phyloP scores from a whole-genome alignment of 768 basidiomycete species.

The Crepidotus variabilis region DNA sequence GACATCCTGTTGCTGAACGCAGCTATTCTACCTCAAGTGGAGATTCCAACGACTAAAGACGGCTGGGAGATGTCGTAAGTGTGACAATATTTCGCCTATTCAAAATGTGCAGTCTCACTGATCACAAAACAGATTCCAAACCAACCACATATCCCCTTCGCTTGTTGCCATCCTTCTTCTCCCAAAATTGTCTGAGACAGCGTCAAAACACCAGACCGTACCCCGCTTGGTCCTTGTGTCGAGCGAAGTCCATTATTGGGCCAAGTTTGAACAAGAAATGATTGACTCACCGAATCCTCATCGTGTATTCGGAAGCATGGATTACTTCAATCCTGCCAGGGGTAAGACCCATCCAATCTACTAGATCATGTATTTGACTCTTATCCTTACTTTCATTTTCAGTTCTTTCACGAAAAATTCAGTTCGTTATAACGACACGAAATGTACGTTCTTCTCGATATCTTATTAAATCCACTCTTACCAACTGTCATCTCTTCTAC shows the following conservation, averaged over 20 bases:
- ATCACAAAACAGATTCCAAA: conserved; percentile 35
- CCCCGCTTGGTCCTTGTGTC: conserved; percentile 39
- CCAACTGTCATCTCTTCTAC: not conserved
- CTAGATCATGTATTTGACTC: conserved; percentile 26
- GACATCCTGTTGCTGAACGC: conserved; percentile 29
- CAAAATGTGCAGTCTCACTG: not conserved
- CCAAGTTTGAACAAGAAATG: conserved; percentile 19
- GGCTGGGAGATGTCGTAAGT: conserved; percentile 39
- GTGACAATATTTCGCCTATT: too few species aligned
- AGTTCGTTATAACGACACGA: conserved; percentile 6
- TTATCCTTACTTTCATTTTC: not conserved
- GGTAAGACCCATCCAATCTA: conserved; percentile 16
- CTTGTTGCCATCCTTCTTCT: conserved; percentile 39
- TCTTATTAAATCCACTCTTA: too few species aligned
- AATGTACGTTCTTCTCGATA: not conserved
- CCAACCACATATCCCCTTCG: conserved; percentile 39
- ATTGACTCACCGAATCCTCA: conserved; percentile 25
- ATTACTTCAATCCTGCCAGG: conserved; percentile 23
- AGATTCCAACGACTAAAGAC: conserved; percentile 21
- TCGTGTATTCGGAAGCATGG: conserved; percentile 25
- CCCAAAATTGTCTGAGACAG: conserved; percentile 37
- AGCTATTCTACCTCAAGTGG: conserved; percentile 2
- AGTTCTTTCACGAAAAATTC: not conserved
- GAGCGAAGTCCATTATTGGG: conserved; percentile 37
- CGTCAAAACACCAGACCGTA: conserved; percentile 22